Evolutionary conservation across 164 flowering plant genomes (phyloP).

Genomic region (Cinnamomum chago): DNA sequence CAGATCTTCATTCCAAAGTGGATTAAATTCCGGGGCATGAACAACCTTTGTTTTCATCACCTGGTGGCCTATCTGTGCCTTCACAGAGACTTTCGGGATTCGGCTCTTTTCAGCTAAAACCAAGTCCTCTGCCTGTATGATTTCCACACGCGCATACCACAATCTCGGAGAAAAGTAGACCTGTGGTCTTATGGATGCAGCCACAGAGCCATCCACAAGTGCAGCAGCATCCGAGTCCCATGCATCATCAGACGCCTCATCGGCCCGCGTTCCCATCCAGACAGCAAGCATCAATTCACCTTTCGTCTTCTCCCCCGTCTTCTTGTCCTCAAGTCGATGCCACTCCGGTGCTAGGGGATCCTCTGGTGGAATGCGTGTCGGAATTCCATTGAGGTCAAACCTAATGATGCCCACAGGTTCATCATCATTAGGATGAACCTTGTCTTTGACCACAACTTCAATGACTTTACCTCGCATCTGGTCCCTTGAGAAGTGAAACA

Average conservation of each 20-base stretch:
- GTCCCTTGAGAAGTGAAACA: slow-evolving; percentile 79
- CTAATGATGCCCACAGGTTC: slow-evolving; percentile 75
- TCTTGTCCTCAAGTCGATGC: slow-evolving; percentile 76
- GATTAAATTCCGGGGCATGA: slow-evolving; percentile 53
- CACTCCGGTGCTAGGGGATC: slow-evolving; percentile 83
- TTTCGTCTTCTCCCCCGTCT: slow-evolving; percentile 54
- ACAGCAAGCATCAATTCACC: slow-evolving; percentile 95
- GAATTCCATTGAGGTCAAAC: slow-evolving; percentile 84
- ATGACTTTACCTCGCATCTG: slow-evolving; percentile 71
- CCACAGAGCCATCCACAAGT: slow-evolving; percentile 46
- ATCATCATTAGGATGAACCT: slow-evolving; percentile 49
- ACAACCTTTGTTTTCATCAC: slow-evolving; percentile 58
- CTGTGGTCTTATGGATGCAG: slow-evolving; percentile 60
- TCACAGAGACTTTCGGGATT: slow-evolving; percentile 71
- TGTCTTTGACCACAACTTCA: slow-evolving; percentile 85
- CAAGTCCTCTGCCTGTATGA: slow-evolving; percentile 88
- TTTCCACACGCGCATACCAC: slow-evolving; percentile 86
- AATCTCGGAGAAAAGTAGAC: slow-evolving; percentile 86
- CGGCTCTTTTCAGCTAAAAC: slow-evolving; percentile 62
- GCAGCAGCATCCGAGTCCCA: slow-evolving; percentile 82
- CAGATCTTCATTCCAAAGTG: slow-evolving; percentile 86
- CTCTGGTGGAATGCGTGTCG: slow-evolving; percentile 73
- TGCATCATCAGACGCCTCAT: slow-evolving; percentile 86
- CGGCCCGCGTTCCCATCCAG: slow-evolving; percentile 97
- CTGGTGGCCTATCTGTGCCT: slow-evolving; percentile 76